A percentile compares a stretch with the other conserved stretches of the same genome.
phyloP scores from a whole-genome alignment of 169 alveolate genomes.

The Plasmodium fragile region DNA sequence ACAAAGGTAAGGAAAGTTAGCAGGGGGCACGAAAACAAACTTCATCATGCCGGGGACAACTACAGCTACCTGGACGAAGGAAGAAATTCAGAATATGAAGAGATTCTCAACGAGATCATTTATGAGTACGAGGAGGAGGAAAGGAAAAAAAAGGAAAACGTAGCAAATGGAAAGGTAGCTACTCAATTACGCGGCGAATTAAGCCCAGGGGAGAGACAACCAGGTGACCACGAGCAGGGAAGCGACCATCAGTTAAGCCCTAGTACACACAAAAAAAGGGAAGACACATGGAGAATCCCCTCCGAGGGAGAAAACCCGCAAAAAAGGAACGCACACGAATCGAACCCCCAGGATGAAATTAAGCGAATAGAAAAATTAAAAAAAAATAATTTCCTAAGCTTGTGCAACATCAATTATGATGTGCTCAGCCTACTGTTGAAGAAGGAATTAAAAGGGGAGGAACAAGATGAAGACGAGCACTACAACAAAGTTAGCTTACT shows the following conservation, averaged over 20 bases:
- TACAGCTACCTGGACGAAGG: slow-evolving; percentile 35
- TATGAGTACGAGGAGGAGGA: slow-evolving; percentile 54
- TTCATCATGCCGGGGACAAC: background rate
- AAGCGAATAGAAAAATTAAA: slow-evolving; percentile 32
- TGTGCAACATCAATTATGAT: slow-evolving; percentile 68
- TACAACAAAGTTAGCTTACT: slow-evolving; percentile 48
- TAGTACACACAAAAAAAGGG: background rate
- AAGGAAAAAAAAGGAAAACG: background rate
- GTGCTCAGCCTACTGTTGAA: slow-evolving; percentile 15
- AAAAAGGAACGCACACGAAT: background rate
- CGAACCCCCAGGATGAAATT: slow-evolving; percentile 34
- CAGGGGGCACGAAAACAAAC: background rate
- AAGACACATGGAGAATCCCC: background rate
- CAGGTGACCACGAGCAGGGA: background rate
- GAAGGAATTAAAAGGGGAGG: slow-evolving; percentile 7
- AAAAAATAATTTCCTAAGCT: slow-evolving; percentile 16
- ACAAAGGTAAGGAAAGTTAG: slow-evolving; percentile 10
- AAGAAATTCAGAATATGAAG: slow-evolving; percentile 49
- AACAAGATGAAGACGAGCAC: slow-evolving; percentile 9
- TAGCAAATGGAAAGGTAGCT: background rate
- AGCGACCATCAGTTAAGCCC: background rate
- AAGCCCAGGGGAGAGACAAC: background rate
- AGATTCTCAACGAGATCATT: slow-evolving; percentile 51
- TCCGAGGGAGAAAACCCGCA: background rate
- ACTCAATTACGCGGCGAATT: background rate